Conservation (phyloP, 129 eudicot genomes). For the Smallanthus sonchifolius region DNA sequence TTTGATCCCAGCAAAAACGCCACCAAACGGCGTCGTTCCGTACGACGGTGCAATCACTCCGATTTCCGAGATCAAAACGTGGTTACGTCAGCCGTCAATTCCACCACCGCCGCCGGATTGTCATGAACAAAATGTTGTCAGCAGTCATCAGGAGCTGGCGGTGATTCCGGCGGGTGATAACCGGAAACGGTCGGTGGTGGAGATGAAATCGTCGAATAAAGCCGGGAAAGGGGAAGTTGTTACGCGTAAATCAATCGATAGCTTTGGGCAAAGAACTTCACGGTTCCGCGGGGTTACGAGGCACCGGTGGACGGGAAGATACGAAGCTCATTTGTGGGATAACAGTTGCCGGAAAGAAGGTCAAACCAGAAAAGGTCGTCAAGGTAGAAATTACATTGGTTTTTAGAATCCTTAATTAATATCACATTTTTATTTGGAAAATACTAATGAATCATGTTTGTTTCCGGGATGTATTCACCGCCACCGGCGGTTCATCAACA, state of each 20-base stretch:
- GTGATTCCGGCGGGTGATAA: slow-evolving; percentile 14
- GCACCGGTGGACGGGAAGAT: slow-evolving; percentile 96
- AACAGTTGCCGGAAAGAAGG: slow-evolving; percentile 89
- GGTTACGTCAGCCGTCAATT: slow-evolving; percentile 39
- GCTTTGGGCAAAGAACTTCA: slow-evolving; percentile 73
- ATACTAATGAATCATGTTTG: slow-evolving; percentile 13
- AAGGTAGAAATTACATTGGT: slow-evolving; percentile 43
- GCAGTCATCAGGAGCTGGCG: slow-evolving; percentile 18
- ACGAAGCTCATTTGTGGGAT: slow-evolving; percentile 97
- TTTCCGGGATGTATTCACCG: background rate
- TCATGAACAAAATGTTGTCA: slow-evolving; percentile 1
- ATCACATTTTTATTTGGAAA: background rate
- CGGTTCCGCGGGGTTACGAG: slow-evolving; percentile 88
- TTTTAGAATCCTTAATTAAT: background rate
- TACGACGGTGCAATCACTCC: slow-evolving; percentile 37
- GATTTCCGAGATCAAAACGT: slow-evolving; percentile 45
- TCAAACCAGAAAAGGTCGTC: slow-evolving; percentile 92
- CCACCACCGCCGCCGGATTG: background rate
- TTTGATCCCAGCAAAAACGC: slow-evolving; percentile 12
- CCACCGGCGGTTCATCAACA: background rate
- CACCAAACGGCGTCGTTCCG: slow-evolving; percentile 18
- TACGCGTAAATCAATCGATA: background rate
- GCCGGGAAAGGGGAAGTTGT: background rate
- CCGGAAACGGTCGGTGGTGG: slow-evolving; percentile 35
- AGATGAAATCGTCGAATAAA: slow-evolving; percentile 16